Percentiles rank a stretch among this genome's conserved stretches.
These are phyloP conservation scores for Immersiella caudata DNA, from an alignment of 495 filamentous ascomycete species.

Conservation along the genomic window DNA sequence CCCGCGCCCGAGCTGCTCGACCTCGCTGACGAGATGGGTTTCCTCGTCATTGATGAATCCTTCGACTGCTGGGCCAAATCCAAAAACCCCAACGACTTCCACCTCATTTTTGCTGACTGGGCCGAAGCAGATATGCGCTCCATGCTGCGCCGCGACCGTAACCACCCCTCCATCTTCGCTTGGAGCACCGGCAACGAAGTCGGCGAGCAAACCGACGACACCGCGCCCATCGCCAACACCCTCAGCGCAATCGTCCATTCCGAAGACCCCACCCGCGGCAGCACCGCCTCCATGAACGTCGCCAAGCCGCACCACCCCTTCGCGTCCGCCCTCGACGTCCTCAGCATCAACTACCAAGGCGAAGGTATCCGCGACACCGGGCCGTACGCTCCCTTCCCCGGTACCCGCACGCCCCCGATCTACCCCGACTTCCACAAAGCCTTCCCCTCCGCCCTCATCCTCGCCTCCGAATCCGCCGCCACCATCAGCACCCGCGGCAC, in stretches of 20 bases:
- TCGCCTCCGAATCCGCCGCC: conserved; percentile 47
- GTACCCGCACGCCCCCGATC: neutral
- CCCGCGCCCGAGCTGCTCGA: conserved; percentile 57
- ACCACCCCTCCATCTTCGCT: conserved; percentile 54
- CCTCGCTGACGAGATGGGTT: conserved; percentile 58
- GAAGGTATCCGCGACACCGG: conserved; percentile 32
- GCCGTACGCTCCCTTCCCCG: neutral
- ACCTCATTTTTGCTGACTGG: conserved; percentile 52
- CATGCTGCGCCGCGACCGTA: conserved; percentile 53
- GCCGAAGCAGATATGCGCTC: conserved; percentile 49
- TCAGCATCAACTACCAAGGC: conserved; percentile 53
- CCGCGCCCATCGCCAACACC: conserved; percentile 32
- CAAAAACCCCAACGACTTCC: conserved; percentile 51
- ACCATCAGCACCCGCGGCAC: conserved; percentile 50
- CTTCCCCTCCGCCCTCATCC: conserved; percentile 50
- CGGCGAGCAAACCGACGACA: conserved; percentile 39
- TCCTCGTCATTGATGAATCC: conserved; percentile 55
- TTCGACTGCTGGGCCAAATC: conserved; percentile 39
- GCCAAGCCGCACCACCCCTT: neutral
- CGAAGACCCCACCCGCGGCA: conserved; percentile 46
- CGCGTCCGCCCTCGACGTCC: conserved; percentile 38
- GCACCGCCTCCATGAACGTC: neutral
- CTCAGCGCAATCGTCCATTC: conserved; percentile 39
- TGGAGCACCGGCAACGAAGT: conserved; percentile 56
- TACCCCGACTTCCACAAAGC: conserved; percentile 38